A percentile compares a stretch with the other conserved stretches of the same genome.
phyloP scores from a whole-genome alignment of 1,284 basidiomycete genomes.

The Boletus subluridellus region DNA sequence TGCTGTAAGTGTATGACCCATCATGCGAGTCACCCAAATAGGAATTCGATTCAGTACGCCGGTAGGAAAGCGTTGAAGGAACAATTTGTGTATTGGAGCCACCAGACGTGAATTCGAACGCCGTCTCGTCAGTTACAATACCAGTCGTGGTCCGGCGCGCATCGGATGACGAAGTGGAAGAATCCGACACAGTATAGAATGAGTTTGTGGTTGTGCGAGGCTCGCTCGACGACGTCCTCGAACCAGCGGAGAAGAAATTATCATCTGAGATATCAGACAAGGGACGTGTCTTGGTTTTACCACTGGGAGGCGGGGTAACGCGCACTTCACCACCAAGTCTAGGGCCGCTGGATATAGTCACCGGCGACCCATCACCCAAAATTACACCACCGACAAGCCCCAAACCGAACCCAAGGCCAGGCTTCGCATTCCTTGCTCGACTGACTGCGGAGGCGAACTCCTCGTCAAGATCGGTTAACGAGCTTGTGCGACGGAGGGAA shows the following conservation, averaged over 20 bases:
- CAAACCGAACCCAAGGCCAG: conserved; percentile 47
- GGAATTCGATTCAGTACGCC: conserved; percentile 54
- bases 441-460: conserved; percentile 55
- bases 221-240: conserved; percentile 35
- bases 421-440: conserved; percentile 43
- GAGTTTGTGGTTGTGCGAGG: conserved; percentile 36
- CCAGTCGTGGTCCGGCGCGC: conserved; percentile 33
- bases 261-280: conserved; percentile 53
- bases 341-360: conserved; percentile 51
- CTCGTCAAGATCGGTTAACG: conserved; percentile 70
- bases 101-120: conserved; percentile 39
- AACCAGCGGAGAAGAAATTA: conserved; percentile 53
- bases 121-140: conserved; percentile 37
- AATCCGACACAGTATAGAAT: conserved; percentile 31
- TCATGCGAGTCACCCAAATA: conserved; percentile 58
- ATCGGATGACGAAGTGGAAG: conserved; percentile 30
- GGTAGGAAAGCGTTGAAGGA: conserved; percentile 53
- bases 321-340: conserved; percentile 49
- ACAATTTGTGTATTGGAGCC: conserved; percentile 44
- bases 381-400: conserved; percentile 38
- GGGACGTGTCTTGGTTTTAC: conserved; percentile 39
- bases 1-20: conserved; percentile 33
- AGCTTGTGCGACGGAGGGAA: conserved; percentile 64
- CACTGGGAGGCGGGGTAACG: conserved; percentile 60
- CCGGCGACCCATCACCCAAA: conserved; percentile 45